Evolutionary conservation across 2,329 filamentous ascomycete genomes (phyloP).

Genomic region (Botrytis cinerea): DNA sequence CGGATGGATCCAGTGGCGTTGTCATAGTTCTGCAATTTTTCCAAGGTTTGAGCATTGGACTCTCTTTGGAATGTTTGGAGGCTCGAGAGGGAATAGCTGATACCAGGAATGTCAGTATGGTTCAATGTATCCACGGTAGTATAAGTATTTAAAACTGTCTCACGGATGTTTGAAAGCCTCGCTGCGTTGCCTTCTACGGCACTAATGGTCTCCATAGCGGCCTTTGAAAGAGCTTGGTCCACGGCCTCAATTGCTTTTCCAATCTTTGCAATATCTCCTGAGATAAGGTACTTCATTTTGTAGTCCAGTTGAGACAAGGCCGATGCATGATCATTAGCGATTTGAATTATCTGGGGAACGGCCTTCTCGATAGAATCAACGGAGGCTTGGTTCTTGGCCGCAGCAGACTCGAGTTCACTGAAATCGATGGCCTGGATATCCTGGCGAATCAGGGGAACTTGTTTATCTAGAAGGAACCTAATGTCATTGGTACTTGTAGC

Average conservation of each 20-base stretch:
- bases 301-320: conserved; percentile 23
- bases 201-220: conserved; percentile 22
- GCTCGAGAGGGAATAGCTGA: conserved; percentile 25
- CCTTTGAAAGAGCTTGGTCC: conserved; percentile 25
- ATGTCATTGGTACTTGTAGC: conserved; percentile 27
- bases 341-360: conserved; percentile 21
- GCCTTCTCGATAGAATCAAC: conserved; percentile 25
- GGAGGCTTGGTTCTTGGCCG: conserved; percentile 18
- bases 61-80: conserved; percentile 24
- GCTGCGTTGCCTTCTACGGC: conserved; percentile 25
- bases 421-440: conserved; percentile 28
- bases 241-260: conserved; percentile 25
- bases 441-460: conserved; percentile 26
- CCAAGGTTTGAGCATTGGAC: conserved; percentile 24
- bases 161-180: conserved; percentile 26
- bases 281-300: conserved; percentile 24
- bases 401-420: conserved; percentile 18
- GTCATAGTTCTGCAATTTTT: conserved; percentile 22
- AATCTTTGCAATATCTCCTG: conserved; percentile 25
- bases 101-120: conserved; percentile 27
- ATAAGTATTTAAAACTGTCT: conserved; percentile 26
- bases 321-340: conserved; percentile 24
- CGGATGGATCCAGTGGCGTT: conserved; percentile 25
- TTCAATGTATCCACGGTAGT: conserved; percentile 26
- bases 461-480: conserved; percentile 25